phyloP scores from a whole-genome alignment of 2,329 filamentous ascomycete species.

The Tolypocladium amazonense region DNA sequence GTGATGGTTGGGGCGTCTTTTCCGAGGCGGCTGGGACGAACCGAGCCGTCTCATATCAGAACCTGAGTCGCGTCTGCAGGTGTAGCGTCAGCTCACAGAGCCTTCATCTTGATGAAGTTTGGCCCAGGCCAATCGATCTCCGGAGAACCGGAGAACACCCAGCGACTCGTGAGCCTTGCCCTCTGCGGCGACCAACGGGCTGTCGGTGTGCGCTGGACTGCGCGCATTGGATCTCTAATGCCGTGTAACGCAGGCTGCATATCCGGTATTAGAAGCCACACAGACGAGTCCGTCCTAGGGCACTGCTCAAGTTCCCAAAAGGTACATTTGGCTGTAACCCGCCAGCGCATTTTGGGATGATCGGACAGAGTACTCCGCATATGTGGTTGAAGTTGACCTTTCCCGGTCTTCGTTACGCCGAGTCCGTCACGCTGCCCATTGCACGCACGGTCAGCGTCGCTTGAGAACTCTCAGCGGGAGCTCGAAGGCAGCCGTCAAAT shows the following conservation, averaged over 20 bases:
- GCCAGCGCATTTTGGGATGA: background rate
- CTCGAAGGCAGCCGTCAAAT: background rate
- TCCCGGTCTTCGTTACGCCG: background rate
- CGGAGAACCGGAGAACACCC: background rate
- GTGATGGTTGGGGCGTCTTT: background rate
- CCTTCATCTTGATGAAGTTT: background rate
- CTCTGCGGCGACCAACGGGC: background rate
- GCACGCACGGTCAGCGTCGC: background rate
- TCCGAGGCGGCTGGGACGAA: background rate
- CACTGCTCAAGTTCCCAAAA: background rate
- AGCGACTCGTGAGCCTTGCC: background rate
- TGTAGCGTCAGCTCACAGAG: background rate
- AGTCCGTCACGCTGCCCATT: background rate
- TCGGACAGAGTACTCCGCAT: background rate
- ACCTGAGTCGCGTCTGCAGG: background rate
- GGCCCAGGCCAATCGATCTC: background rate
- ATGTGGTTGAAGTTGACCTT: background rate
- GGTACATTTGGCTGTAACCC: background rate
- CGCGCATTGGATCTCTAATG: background rate
- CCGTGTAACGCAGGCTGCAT: background rate
- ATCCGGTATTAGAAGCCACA: background rate
- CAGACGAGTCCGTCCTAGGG: background rate
- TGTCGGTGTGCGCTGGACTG: background rate
- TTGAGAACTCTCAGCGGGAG: background rate
- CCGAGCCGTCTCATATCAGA: background rate